Evolutionary conservation across 78 protist species (phyloP).

Genomic region (Tieghemostelium lacteum): DNA sequence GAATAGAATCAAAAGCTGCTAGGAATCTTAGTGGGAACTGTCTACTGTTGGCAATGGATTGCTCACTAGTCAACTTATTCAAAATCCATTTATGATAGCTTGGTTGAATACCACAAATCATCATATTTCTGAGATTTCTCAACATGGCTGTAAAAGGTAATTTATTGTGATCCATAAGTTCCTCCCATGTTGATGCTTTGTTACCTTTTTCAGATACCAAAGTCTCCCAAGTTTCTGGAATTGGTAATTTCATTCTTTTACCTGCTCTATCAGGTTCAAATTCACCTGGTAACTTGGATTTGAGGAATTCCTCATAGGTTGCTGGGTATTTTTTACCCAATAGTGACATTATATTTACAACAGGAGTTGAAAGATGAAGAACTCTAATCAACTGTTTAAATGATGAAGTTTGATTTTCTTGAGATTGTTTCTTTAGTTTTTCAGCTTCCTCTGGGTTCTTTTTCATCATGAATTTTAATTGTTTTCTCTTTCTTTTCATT

Average conservation of each 20-base stretch:
- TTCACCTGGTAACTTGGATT: constrained; percentile 74
- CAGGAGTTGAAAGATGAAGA: constrained; percentile 89
- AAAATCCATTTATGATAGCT: constrained; percentile 44
- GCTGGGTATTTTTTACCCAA: constrained; percentile 90
- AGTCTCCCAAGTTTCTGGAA: constrained; percentile 94
- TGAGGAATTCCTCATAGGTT: constrained; percentile 69
- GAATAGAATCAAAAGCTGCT: constrained; percentile 87
- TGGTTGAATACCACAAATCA: constrained; percentile 56
- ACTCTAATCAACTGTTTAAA: constrained; percentile 87
- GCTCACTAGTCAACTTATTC: constrained; percentile 64
- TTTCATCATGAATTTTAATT: constrained; percentile 63
- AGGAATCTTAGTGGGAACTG: constrained; percentile 90
- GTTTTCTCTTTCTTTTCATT: constrained; percentile 79
- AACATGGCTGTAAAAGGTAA: constrained; percentile 96
- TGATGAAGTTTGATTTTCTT: constrained; percentile 39
- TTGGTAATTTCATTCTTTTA: constrained; percentile 85
- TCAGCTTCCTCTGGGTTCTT: constrained; percentile 39
- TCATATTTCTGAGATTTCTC: constrained; percentile 91
- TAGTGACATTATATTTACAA: constrained; percentile 80
- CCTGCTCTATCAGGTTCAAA: constrained; percentile 84
- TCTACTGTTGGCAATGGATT: constrained; percentile 60
- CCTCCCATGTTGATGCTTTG: constrained; percentile 86
- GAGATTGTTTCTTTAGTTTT: background rate
- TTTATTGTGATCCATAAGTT: constrained; percentile 74
- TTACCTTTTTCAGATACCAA: constrained; percentile 87